Evolutionary conservation across 2,329 filamentous ascomycete species (phyloP), one percentile per base, ranked within the genome.

Genomic region (Coleophoma eucalyptorum): DNA sequence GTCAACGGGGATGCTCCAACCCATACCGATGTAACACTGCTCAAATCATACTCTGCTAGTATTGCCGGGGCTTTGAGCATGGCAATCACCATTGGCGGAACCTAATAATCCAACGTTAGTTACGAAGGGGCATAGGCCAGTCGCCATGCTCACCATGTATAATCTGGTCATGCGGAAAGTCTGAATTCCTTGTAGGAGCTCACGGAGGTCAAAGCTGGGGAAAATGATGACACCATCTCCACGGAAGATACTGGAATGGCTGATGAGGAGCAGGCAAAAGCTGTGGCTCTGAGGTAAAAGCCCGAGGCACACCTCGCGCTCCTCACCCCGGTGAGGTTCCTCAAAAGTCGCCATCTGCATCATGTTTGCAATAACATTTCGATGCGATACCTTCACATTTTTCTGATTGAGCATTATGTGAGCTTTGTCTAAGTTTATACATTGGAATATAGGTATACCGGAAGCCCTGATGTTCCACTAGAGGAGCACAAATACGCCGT

Each of bases 371-470:
- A 93, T 92, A 40, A 92, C 84, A 57, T 93, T 93, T 38, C 72
- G 72, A 64, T 93, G 89, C 3, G 87, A 87, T 51, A 93, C 88
- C 84, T 89, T 90, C 50, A 92, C 89, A 43, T 87, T 88, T 85
- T 91, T 90, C 81, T 88, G 51, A 18, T 11, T 18, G 38, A 41
- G 16, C n/a, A n/a, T n/a, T 8, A 35, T 35, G 15, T 35, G 3
- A 6, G 18, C 40, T 11, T 38, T 45, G 35, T 44, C 42, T 15
- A 32, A 3, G 20, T 38, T 40, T 6, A 13, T 5, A 47, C 10
- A 35, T 33, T 6, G 18, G 5, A 19, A n/a, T n/a, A n/a, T 11
- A 7, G 5, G 53, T 76, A 60, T 73, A 87, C 85, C 16, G 89
- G 89, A 37, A 92, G 69, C 4, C 89, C 89, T 8, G 87, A 91